Conservation (phyloP, 2,329 filamentous ascomycete species). For the Stagonosporopsis cucurbitacearum region DNA sequence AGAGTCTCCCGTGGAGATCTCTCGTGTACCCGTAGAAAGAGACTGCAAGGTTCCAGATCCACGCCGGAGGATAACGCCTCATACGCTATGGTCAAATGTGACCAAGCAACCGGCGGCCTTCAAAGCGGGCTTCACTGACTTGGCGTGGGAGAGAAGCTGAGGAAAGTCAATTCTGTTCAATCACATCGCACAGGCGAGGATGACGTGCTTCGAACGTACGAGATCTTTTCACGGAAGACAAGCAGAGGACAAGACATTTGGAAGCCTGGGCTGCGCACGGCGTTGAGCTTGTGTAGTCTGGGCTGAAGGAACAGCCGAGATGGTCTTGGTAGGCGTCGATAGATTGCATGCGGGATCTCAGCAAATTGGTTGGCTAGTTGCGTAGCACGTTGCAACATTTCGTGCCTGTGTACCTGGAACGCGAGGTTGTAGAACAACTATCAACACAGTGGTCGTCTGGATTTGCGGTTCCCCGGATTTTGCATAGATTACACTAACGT, state of each 20-base stretch:
- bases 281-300: constrained; percentile 41
- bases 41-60: constrained; percentile 29
- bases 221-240: constrained; percentile 20
- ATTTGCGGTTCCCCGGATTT: constrained; percentile 5
- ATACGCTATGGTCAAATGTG: constrained; percentile 24
- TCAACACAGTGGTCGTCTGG: neutral
- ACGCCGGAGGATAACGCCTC: constrained; percentile 24
- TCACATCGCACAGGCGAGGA: constrained; percentile 24
- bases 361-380: constrained; percentile 19
- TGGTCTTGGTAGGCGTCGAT: constrained; percentile 27
- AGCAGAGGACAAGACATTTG: constrained; percentile 28
- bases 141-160: constrained; percentile 29
- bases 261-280: constrained; percentile 27
- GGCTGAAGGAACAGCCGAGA: constrained; percentile 27
- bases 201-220: constrained; percentile 30
- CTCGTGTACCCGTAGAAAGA: constrained; percentile 15
- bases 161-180: constrained; percentile 23
- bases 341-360: constrained; percentile 16
- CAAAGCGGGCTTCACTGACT: constrained; percentile 24
- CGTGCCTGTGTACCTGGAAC: constrained; percentile 15
- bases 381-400: constrained; percentile 1
- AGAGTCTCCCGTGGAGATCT: constrained; percentile 13
- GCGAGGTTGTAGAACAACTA: neutral
- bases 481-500: neutral
- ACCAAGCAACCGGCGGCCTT: constrained; percentile 22